Evolutionary conservation across 2,329 filamentous ascomycete genomes (phyloP), one percentile per base, ranked within the genome.

Genomic region (Arthrobotrys conoides): DNA sequence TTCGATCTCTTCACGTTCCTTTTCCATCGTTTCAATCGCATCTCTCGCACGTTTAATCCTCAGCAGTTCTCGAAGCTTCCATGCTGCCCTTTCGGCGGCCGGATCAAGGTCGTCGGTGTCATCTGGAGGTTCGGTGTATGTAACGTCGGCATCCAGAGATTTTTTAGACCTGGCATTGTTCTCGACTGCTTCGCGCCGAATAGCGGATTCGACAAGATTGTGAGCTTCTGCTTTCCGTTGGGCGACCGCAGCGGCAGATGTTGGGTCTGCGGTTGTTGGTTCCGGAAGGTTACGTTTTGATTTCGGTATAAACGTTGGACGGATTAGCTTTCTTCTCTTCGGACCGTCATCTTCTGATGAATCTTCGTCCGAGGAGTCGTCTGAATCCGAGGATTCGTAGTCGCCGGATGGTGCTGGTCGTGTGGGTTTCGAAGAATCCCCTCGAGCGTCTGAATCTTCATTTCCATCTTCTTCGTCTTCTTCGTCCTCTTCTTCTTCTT

Each of bases 1-100:
- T 86, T 98, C 96, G 41, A 97, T 88, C 85, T 98, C 95, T 66
- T 93, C 96, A 53, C 91, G 88, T 85, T 97, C 94, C 80, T 89
- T 90, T 86, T 99, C 96, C 38, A 90, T 90, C 80, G 88, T 89
- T 83, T 97, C 93, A 82, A 99, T 94, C 1, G 90, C 90, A 82
- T 94, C 91, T 27, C 96, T 90, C 82, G 96, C 92, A 64, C 96
- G 90, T 85, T 95, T 94, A 81, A 98, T 90, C 8, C 96, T 91
- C 84, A 91, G 91, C 49, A 99, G 88, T 85, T 99, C 96, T 61
- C 96, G 91, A 63, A 99, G 88, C 83, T 95, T 96, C 95, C 96
- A 99, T 0, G 94, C 94, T 5, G 94, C 94, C 80, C 91, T 89
- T 84, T 99, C 96, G 6, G 93, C 94, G 80, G 92, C 94, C 0